phyloP scores from a whole-genome alignment of 139 green algal species.

The Chlamydomonas asymmetrica region DNA sequence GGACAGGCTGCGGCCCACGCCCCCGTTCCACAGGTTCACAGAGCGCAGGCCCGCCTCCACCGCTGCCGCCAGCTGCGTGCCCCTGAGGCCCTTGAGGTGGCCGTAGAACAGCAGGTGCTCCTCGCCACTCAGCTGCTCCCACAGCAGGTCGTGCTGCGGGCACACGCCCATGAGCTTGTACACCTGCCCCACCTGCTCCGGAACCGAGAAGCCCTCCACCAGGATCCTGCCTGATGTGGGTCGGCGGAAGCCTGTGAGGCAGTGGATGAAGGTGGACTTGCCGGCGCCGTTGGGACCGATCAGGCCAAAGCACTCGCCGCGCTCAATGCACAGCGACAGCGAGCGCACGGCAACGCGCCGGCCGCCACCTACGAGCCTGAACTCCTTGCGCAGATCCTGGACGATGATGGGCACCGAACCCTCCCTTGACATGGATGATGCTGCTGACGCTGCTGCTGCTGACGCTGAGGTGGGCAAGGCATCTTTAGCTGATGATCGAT shows the following conservation, averaged over 20 bases:
- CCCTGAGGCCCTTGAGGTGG: slow-evolving; percentile 63
- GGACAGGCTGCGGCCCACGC: not conserved
- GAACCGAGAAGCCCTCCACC: slow-evolving; percentile 48
- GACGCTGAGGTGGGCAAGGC: too few species aligned
- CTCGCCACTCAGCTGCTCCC: slow-evolving; percentile 64
- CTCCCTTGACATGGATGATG: too few species aligned
- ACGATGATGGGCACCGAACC: slow-evolving; percentile 69
- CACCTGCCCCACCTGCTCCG: slow-evolving; percentile 9
- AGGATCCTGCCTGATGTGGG: slow-evolving; percentile 46
- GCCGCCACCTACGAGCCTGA: slow-evolving; percentile 57
- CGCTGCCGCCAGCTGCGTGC: slow-evolving; percentile 69
- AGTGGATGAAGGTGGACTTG: slow-evolving; percentile 74
- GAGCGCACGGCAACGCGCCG: slow-evolving; percentile 57
- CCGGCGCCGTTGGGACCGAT: slow-evolving; percentile 82
- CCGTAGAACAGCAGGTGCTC: slow-evolving; percentile 87
- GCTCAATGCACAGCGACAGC: slow-evolving; percentile 47
- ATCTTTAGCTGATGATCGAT: too few species aligned
- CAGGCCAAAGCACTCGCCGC: slow-evolving; percentile 65
- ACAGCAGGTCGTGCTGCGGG: slow-evolving; percentile 85
- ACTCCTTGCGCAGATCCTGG: slow-evolving; percentile 76
- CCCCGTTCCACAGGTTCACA: slow-evolving; percentile 53
- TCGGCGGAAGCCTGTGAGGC: slow-evolving; percentile 55
- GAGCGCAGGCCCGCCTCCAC: slow-evolving; percentile 48
- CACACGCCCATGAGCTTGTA: slow-evolving; percentile 35
- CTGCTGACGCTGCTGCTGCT: too few species aligned